Base-by-base conservation (phyloP, 2,329 filamentous ascomycete species). In the Fusarium keratoplasticum region DNA sequence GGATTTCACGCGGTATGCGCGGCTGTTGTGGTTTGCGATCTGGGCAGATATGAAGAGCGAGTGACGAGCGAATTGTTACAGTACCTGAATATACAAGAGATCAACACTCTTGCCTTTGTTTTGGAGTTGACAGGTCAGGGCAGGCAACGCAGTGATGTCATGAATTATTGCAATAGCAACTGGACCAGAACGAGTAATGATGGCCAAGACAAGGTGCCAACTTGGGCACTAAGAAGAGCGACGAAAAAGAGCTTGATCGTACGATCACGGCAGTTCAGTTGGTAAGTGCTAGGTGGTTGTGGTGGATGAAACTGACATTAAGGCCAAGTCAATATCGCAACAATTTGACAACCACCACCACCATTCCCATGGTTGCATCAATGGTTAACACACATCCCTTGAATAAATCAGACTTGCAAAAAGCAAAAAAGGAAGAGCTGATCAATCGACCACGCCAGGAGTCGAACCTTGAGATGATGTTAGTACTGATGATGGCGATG, bases 401-500 rank as follows among this genome's bases (percentile, higher is more conserved):
- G 3, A 31, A 52, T 10, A n/a, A 8, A 20, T 13, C 18, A 52
- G 18, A 20, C 11, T 20, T 6, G 4, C 27, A 31, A 31, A 31
- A 8, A 20, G 16, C 6, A 64, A 72, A 62, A 62, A 61, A 64
- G 57, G 42, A 58, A 44, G 29, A 42, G 10, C 29, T 61, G 55
- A 63, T 67, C 65, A 71, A 27, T 65, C 58, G 55, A 76, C 74
- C 74, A 75, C 72, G 74, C 74, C 73, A 76, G 73, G 74, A 75
- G 64, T 76, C 74, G 72, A 76, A 74, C 71, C 69, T 75, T 64
- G 55, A 54, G 4, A 8, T 18, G 6, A 7, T 69, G 64, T 68
- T 71, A 72, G 57, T 54, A 52, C 5, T 13, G 13, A 50, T 18
- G 3, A 25, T 47, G n/a, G 3, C 5, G 57, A 9, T 14, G n/a